Evolutionary conservation across 108 stramenopile genomes (phyloP), one percentile per base, ranked within the genome.

Genomic region (Conticribra guillardii): DNA sequence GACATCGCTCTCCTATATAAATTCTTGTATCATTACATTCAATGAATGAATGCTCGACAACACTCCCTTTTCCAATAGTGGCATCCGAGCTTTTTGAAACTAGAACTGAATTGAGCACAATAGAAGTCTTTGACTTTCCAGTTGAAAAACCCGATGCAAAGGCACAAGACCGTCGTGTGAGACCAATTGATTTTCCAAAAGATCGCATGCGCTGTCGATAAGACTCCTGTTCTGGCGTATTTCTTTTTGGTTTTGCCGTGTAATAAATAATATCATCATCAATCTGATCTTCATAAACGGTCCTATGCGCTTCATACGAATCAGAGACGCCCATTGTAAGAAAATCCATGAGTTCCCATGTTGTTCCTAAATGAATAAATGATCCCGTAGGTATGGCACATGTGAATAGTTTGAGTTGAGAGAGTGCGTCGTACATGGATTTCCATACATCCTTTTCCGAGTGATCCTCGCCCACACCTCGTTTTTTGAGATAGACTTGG

Each of bases 311-410:
- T n/a, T n/a, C n/a, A n/a, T n/a, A n/a, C n/a, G 16, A n/a, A n/a
- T 56, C 54, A 22, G 64, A 60, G 0, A 74, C 53, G 32, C 84
- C 80, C 2, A 50, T 32, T 8, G 79, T 72, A 16, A 86, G 31
- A 51, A 89, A 90, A 48, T 90, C 82, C 18, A 87, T 24, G 16
- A 93, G 74, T 76, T 93, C 92, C 28, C 66, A 33, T 3, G 84
- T 90, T 16, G 92, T 93, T 15, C 92, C 92, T 30, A 93, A 60
- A 74, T 93, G 92, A 29, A 86, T 34, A 54, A 93, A 93, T 9
- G 54, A 50, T 17, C 92, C 92, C 16, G 69, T 51, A 3, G 79
- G 82, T 26, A 87, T 68, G 1, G 71, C 55, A n/a, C 79, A 61
- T 5, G 83, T 81, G 33, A 66, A 45, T 17, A 93, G 60, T 57